Evolutionary conservation across 331 rosid genomes (phyloP), one percentile per base, ranked within the genome.

Genomic region (Spiraea crenata): DNA sequence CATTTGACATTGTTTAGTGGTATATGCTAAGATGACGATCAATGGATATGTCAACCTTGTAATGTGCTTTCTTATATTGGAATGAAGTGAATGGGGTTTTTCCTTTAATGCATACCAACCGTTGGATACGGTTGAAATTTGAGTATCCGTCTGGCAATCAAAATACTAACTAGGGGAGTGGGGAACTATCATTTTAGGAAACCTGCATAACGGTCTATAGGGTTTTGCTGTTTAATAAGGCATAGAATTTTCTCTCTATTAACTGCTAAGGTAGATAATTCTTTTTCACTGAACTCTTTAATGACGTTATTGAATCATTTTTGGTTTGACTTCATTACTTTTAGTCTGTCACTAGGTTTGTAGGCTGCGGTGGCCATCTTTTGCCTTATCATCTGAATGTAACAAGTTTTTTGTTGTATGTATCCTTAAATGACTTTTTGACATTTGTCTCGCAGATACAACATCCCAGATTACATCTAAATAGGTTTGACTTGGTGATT

Each of bases 401-500:
- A 25, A 25, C 47, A 52, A n/a, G n/a, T 57, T 5, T 15, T 7
- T 41, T 4, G 9, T 69, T 8, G 4, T 35, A 17, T 55, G 0
- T 20, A 13, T 38, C 2, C 14, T 37, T 51, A 38, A 20, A 54
- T 74, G 39, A 5, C 7, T 16, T 47, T 71, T 76, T 49, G n/a
- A 41, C 15, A 19, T 57, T 76, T 75, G 35, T 69, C 54, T 76
- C 34, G 75, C 76, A 89, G 96, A 87, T 90, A 83, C 88, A 80
- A 78, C 99, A 91, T 85, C 99, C 99, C 52, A 89, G 99, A 74
- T 71, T 71, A 74, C 88, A 76, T 63, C 83, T 95, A 83, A 77
- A 83, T 79, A 85, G 97, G 72, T 91, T 91, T 62, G 99, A 95
- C 77, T 64, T 95, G 88, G 99, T 95, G 76, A 89, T 95, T 57